Conservation (phyloP, 768 basidiomycete genomes). For the Amanita fuliginea region DNA sequence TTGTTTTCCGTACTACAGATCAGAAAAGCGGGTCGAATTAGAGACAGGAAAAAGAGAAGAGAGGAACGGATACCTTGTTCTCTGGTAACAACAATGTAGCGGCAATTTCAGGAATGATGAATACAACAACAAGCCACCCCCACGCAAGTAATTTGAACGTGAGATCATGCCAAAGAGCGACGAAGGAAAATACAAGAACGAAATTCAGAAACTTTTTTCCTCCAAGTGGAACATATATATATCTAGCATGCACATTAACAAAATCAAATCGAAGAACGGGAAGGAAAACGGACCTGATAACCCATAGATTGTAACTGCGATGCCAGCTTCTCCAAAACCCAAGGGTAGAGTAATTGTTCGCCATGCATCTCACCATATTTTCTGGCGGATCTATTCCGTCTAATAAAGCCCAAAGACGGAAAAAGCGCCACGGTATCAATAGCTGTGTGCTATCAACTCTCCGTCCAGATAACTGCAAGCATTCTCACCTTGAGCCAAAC, state of each 20-base stretch:
- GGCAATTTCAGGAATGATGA: constrained; percentile 78
- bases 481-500: constrained; percentile 87
- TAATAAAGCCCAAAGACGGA: constrained; percentile 84
- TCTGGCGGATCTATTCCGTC: constrained; percentile 92
- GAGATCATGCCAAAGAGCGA: constrained; percentile 96
- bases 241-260: constrained; percentile 36
- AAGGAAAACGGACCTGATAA: constrained; percentile 49
- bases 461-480: neutral
- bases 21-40: neutral
- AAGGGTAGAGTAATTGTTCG: constrained; percentile 86
- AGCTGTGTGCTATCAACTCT: constrained; percentile 39
- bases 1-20: constrained; percentile 45
- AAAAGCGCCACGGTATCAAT: constrained; percentile 92
- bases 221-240: constrained; percentile 90
- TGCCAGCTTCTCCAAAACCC: constrained; percentile 99
- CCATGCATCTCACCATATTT: constrained; percentile 99
- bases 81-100: constrained; percentile 51
- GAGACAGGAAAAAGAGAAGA: neutral
- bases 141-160: constrained; percentile 81
- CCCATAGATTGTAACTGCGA: constrained; percentile 92
- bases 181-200: constrained; percentile 84
- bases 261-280: neutral
- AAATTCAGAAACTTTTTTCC: constrained; percentile 59
- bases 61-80: constrained; percentile 41
- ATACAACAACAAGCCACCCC: constrained; percentile 93